Evolutionary conservation across 2,329 filamentous ascomycete species (phyloP).

Genomic region (Colletotrichum limetticola): DNA sequence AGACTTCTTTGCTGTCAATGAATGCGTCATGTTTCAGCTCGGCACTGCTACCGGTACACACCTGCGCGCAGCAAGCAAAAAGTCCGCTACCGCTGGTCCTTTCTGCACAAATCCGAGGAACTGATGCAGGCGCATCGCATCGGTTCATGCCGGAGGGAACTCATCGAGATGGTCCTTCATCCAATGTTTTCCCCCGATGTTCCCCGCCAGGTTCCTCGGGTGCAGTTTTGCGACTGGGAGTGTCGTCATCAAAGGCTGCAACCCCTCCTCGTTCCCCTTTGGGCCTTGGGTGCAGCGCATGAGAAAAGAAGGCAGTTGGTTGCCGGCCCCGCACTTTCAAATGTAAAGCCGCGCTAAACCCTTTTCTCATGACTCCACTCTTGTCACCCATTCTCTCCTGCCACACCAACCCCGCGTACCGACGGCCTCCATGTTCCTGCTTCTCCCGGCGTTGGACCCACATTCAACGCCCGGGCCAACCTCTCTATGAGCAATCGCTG

Average conservation of each 20-base stretch:
- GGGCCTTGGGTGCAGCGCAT: background rate
- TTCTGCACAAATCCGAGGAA: background rate
- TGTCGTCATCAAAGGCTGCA: slow-evolving; percentile 28
- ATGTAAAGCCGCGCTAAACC: slow-evolving; percentile 28
- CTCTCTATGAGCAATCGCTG: slow-evolving; percentile 3
- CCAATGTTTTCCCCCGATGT: background rate
- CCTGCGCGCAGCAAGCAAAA: background rate
- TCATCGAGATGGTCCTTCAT: slow-evolving; percentile 22
- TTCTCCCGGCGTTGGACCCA: slow-evolving; percentile 15
- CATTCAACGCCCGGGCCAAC: background rate
- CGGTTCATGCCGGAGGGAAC: background rate
- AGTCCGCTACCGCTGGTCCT: background rate
- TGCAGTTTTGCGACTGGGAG: background rate
- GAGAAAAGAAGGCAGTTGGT: background rate
- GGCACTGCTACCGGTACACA: background rate
- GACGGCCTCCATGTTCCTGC: slow-evolving; percentile 1
- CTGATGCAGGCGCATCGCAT: background rate
- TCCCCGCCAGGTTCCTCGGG: background rate
- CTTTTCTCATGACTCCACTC: background rate
- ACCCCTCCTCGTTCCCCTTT: background rate
- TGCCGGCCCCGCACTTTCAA: slow-evolving; percentile 22
- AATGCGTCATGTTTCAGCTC: slow-evolving; percentile 32
- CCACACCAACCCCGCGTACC: background rate
- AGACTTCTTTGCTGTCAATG: background rate
- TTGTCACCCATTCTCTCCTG: background rate